Evolutionary conservation across 1,139 yeast species (phyloP), one percentile per base, ranked within the genome.

Genomic region (Candida albicans): DNA sequence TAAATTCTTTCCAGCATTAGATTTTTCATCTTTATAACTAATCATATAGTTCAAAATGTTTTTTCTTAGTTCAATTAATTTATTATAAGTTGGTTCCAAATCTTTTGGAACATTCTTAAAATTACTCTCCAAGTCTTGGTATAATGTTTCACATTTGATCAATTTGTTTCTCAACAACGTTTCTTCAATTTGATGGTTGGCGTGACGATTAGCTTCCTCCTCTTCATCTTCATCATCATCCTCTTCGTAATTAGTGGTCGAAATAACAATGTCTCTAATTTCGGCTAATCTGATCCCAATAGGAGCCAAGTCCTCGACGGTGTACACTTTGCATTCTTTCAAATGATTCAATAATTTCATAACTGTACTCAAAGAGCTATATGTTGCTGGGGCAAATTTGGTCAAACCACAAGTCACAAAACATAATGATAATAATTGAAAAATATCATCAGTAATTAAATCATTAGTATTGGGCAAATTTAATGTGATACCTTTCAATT

Each of bases 321-420:
- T 90, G 63, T 84, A 90, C 13, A 87, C 88, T 45, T 82, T 82
- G 44, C 89, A 81, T 57, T 87, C 96, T 52, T 81, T 78, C 49
- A 91, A 70, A 64, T 91, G 98, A 49, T 82, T 87, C 52, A 93
- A 72, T 47, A 93, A 69, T 54, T 93, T 81, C 64, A 82, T 82
- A 9, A 93, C 96, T 0, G 97, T 88, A 37, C 90, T 77, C 39
- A 91, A 70, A 7, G 96, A 87, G 8, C 96, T 90, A 65, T 87
- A 93, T 1, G 96, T 88, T 2, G 97, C 96, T 1, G 97, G 96
- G 1, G 96, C 96, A 35, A 88, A 79, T 54, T 89, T 84, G 44
- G 86, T 86, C 54, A 89, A 73, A 2, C 99, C 99, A 49, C 95
- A 95, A 1, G 98, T 88, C 52, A 91, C 79, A 62, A 90, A 87